Percentiles rank a stretch among this genome's conserved stretches.
Conservation (phyloP, 345 rosid genomes). For the Eucalyptus marginata region DNA sequence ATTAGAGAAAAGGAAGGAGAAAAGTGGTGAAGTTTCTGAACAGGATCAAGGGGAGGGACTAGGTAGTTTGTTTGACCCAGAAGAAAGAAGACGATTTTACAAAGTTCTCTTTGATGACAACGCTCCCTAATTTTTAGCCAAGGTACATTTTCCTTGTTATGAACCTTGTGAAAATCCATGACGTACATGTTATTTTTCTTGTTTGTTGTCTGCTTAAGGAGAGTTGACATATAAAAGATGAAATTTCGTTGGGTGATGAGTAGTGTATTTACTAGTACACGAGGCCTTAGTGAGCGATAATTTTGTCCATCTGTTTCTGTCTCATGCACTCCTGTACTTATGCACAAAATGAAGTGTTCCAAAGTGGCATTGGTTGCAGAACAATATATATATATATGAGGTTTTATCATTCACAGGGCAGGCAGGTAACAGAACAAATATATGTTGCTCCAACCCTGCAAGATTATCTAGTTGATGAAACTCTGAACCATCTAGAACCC, state of each 20-base stretch:
- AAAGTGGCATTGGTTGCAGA: background rate
- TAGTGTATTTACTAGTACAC: background rate
- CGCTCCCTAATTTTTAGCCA: constrained; percentile 1
- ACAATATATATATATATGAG: no score
- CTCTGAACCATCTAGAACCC: background rate
- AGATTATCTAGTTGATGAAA: background rate
- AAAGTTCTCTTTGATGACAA: constrained; percentile 61
- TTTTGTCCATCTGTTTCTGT: background rate
- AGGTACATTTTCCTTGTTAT: background rate
- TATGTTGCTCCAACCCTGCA: background rate
- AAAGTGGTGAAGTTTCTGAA: constrained; percentile 17
- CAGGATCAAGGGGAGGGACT: constrained; percentile 27
- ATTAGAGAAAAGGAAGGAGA: constrained; percentile 18
- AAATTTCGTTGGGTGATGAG: background rate
- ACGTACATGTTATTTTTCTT: background rate
- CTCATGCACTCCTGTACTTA: background rate
- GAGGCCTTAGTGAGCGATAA: background rate
- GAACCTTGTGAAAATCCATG: background rate
- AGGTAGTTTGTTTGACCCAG: constrained; percentile 60
- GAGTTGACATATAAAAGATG: background rate
- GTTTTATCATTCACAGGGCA: background rate
- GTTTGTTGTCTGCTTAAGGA: background rate
- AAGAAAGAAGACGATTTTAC: constrained; percentile 81
- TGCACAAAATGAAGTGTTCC: background rate
- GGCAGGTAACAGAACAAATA: background rate